Conservation (phyloP, 768 basidiomycete species). For the Kwoniella dejecticola region DNA sequence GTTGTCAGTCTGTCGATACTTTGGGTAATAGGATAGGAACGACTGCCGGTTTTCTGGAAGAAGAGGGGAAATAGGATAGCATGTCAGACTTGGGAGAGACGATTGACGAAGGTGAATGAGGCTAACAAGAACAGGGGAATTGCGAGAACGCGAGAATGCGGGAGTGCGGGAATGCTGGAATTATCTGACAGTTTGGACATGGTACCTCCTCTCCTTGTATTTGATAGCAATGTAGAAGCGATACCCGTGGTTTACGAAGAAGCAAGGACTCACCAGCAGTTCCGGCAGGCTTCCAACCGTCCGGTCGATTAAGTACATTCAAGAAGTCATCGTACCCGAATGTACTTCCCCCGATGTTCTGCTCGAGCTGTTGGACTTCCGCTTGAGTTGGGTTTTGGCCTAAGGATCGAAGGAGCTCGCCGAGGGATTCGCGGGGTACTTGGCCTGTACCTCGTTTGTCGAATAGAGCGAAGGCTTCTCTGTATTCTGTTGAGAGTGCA, state of each 20-base stretch:
- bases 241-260: neutral
- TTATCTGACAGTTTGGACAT: too few relatives aligned
- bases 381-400: conserved; percentile 99
- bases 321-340: conserved; percentile 81
- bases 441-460: conserved; percentile 94
- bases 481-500: conserved; percentile 80
- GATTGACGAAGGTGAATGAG: too few relatives aligned
- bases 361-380: conserved; percentile 84
- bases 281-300: conserved; percentile 95
- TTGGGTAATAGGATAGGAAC: too few relatives aligned
- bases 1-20: too few relatives aligned
- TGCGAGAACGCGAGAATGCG: too few relatives aligned
- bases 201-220: too few relatives aligned
- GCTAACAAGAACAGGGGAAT: too few relatives aligned
- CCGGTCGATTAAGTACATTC: conserved; percentile 86
- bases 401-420: conserved; percentile 87
- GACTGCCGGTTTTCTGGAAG: too few relatives aligned
- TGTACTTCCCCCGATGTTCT: conserved; percentile 67
- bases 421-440: conserved; percentile 82
- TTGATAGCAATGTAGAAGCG: neutral
- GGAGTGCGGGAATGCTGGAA: too few relatives aligned
- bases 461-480: conserved; percentile 95
- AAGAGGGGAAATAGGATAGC: too few relatives aligned
- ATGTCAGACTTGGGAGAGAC: too few relatives aligned
- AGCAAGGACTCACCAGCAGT: conserved; percentile 71